phyloP scores from a whole-genome alignment of 805 yeast species.

The Saccharomycopsis schoenii region DNA sequence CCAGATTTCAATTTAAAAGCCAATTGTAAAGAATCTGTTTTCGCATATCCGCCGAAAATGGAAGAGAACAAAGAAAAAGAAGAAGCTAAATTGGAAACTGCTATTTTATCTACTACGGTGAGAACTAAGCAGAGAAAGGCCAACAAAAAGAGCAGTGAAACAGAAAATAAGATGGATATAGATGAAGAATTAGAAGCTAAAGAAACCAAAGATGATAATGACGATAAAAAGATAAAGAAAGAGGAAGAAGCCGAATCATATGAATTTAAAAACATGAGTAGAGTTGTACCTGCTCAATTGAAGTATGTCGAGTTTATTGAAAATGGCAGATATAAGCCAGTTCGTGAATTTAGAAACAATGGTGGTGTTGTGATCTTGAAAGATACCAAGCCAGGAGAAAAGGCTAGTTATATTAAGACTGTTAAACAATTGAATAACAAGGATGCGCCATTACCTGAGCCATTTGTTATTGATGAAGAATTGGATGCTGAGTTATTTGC shows the following conservation, averaged over 20 bases:
- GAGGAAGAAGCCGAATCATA: conserved; percentile 42
- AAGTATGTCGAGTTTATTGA: conserved; percentile 70
- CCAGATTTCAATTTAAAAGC: conserved; percentile 79
- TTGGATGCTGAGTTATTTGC: not conserved
- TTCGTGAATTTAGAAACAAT: conserved; percentile 53
- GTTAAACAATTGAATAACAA: conserved; percentile 67
- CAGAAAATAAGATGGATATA: conserved; percentile 40
- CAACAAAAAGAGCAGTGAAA: conserved; percentile 40
- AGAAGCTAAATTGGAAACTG: conserved; percentile 84
- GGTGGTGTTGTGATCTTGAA: conserved; percentile 64
- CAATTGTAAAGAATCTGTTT: conserved; percentile 67
- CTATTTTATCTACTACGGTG: conserved; percentile 87
- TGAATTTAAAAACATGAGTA: conserved; percentile 65
- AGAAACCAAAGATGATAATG: conserved; percentile 21
- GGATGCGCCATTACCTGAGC: conserved; percentile 67
- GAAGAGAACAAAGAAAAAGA: conserved; percentile 73
- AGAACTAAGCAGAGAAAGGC: conserved; percentile 83
- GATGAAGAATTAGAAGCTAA: conserved; percentile 29
- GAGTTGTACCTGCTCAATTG: conserved; percentile 85
- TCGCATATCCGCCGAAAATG: conserved; percentile 82
- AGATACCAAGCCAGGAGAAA: conserved; percentile 53
- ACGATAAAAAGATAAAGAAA: conserved; percentile 21
- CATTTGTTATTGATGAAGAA: conserved; percentile 51
- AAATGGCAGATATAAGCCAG: conserved; percentile 71
- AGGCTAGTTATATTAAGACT: conserved; percentile 64